Conservation (phyloP, 768 basidiomycete genomes). For the Filobasidium floriforme region DNA sequence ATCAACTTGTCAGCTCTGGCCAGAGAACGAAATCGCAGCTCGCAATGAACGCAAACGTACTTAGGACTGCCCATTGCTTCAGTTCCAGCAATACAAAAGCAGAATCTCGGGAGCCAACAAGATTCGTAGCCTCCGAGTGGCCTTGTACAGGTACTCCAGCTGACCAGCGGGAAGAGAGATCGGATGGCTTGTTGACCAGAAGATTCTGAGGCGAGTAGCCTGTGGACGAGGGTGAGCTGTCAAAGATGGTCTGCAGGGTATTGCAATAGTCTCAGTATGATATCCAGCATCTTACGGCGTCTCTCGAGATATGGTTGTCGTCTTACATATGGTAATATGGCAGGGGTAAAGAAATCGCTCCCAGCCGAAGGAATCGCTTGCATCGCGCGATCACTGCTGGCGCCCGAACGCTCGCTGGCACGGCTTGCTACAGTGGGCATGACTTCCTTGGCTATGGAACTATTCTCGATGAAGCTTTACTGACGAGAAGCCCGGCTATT, state of each 20-base stretch:
- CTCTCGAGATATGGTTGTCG: not conserved
- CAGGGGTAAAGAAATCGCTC: not conserved
- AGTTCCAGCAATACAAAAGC: not conserved
- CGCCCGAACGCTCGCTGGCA: not conserved
- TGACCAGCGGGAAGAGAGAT: not conserved
- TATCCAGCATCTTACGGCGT: not conserved
- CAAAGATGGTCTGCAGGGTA: slow-evolving; percentile 2
- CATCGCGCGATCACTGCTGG: not conserved
- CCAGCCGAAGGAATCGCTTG: not conserved
- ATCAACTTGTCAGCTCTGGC: not conserved
- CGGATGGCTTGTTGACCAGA: not conserved
- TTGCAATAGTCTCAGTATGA: not conserved
- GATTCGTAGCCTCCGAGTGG: not conserved
- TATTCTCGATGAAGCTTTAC: no score
- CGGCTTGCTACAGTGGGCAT: not conserved
- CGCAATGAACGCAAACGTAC: not conserved
- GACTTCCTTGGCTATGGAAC: no score
- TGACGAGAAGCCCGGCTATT: no score
- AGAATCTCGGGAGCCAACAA: not conserved
- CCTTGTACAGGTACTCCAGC: not conserved
- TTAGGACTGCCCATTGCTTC: not conserved
- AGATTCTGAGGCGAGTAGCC: not conserved
- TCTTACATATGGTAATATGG: not conserved
- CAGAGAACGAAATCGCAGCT: not conserved
- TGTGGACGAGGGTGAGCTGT: not conserved